These are phyloP conservation scores for Pharus latifolius DNA, from an alignment of 176 grass and related monocot species.

Conservation along the genomic window DNA sequence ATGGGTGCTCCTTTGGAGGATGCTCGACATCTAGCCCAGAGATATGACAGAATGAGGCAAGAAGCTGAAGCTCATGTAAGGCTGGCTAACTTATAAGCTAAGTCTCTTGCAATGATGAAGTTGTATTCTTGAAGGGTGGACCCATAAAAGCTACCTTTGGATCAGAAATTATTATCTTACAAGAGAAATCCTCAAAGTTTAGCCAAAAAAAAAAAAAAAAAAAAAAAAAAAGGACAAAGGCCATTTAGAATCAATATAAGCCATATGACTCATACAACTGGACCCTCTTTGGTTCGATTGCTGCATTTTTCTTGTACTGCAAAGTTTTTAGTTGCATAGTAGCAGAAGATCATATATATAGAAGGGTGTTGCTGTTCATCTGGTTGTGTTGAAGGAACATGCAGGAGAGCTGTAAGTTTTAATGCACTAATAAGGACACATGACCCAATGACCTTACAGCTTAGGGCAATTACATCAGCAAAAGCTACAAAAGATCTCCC, in stretches of 20 bases:
- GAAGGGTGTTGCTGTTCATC: background rate
- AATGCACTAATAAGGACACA: too few species aligned
- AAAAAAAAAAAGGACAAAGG: background rate
- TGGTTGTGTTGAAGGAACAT: too few species aligned
- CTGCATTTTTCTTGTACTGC: background rate
- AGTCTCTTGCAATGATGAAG: background rate
- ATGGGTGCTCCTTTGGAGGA: constrained; percentile 89
- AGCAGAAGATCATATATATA: background rate
- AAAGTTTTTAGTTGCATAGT: background rate
- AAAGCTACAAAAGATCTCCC: too few species aligned
- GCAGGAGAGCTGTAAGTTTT: too few species aligned
- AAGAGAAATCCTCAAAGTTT: constrained; percentile 3
- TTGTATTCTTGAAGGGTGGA: background rate
- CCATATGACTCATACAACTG: background rate
- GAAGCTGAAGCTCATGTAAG: constrained; percentile 91
- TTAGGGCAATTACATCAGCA: too few species aligned
- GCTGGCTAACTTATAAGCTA: background rate
- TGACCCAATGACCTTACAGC: too few species aligned
- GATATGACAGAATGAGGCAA: constrained; percentile 89
- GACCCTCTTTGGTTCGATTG: background rate
- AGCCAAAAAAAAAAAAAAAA: too few species aligned
- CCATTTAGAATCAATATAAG: background rate
- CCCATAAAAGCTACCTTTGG: background rate
- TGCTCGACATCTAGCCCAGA: constrained; percentile 89
- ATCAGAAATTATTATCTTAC: background rate